Evolutionary conservation across 805 yeast genomes (phyloP).

Genomic region (Wickerhamomyces alni): DNA sequence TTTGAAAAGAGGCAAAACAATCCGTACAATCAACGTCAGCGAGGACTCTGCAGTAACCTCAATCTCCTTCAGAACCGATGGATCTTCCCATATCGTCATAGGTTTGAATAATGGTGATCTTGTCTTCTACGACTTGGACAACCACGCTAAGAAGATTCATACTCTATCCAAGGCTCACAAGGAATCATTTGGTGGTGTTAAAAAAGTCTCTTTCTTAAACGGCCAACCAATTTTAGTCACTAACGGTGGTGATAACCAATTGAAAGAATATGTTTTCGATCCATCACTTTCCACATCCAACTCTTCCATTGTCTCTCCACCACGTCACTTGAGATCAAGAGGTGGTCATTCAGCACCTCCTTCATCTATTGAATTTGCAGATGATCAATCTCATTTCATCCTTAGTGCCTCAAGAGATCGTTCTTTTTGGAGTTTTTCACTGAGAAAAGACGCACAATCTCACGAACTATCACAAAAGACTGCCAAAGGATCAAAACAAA

Average conservation of each 20-base stretch:
- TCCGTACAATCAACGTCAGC: conserved; percentile 43
- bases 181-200: conserved; percentile 70
- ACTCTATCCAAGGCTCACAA: conserved; percentile 66
- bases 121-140: conserved; percentile 75
- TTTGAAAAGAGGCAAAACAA: conserved; percentile 52
- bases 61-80: conserved; percentile 88
- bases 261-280: conserved; percentile 90
- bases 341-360: conserved; percentile 99
- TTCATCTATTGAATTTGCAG: conserved; percentile 65
- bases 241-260: conserved; percentile 83
- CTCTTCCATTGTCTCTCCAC: conserved; percentile 70
- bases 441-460: conserved; percentile 94
- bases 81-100: conserved; percentile 73
- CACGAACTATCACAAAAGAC: conserved; percentile 84
- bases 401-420: conserved; percentile 83
- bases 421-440: conserved; percentile 86
- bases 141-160: conserved; percentile 62
- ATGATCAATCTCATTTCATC: conserved; percentile 74
- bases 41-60: conserved; percentile 38
- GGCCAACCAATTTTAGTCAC: conserved; percentile 92
- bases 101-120: conserved; percentile 79
- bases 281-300: conserved; percentile 67
- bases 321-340: conserved; percentile 84
- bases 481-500: conserved; percentile 37
- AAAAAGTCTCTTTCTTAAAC: conserved; percentile 66